A percentile compares a stretch with the other conserved stretches of the same genome.
Conservation (phyloP, 1,284 basidiomycete species). For the Apiotrichum siamense region DNA sequence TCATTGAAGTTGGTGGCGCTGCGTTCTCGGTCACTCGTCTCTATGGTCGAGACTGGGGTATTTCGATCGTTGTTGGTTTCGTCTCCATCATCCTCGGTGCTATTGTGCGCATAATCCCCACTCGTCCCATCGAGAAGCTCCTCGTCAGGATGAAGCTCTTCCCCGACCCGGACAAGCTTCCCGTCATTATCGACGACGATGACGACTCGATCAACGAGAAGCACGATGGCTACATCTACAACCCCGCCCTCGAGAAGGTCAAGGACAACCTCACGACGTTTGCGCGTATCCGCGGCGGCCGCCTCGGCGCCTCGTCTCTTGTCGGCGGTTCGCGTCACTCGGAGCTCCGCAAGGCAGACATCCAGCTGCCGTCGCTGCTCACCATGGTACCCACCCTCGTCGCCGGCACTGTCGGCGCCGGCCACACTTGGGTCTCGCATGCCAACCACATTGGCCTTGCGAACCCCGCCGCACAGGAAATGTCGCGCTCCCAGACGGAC, state of each 20-base stretch:
- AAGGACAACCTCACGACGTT: conserved; percentile 80
- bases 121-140: conserved; percentile 64
- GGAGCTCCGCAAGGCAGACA: conserved; percentile 52
- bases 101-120: conserved; percentile 75
- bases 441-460: conserved; percentile 21
- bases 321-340: conserved; percentile 68
- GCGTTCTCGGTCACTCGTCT: conserved; percentile 87
- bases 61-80: conserved; percentile 73
- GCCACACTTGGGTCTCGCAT: conserved; percentile 45
- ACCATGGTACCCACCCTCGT: conserved; percentile 85
- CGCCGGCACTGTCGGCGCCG: conserved; percentile 72
- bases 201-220: conserved; percentile 50
- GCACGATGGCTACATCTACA: conserved; percentile 48
- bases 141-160: conserved; percentile 64
- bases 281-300: conserved; percentile 73
- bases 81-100: conserved; percentile 83
- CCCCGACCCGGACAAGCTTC: conserved; percentile 62
- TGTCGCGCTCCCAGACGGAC: conserved; percentile 34
- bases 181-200: conserved; percentile 58
- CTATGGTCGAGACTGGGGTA: conserved; percentile 81
- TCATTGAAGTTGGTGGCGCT: conserved; percentile 83
- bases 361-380: conserved; percentile 58
- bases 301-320: conserved; percentile 63
- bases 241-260: conserved; percentile 55
- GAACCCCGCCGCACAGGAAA: conserved; percentile 37